Evolutionary conservation across 2,329 filamentous ascomycete genomes (phyloP), one percentile per base, ranked within the genome.

Genomic region (Diaporthe citrichinensis): DNA sequence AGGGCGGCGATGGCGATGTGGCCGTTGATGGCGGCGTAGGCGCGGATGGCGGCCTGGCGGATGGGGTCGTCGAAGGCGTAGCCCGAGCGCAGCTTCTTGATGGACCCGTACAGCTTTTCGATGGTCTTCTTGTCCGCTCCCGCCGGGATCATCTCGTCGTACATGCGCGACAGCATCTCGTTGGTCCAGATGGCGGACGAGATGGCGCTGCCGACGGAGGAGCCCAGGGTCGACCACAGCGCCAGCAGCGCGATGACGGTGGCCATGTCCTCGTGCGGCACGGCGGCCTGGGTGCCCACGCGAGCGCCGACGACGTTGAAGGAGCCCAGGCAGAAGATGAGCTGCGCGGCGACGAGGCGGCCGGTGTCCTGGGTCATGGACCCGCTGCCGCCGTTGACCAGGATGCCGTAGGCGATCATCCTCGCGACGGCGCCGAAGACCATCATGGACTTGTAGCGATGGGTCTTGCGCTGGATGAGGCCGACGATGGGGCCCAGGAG

Each of bases 381-480:
- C 15, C 79, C 80, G 15, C 34, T 59, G 73, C 12, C 44, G 20
- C 76, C 69, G 3, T 78, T 76, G 41, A 87, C 74, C 3, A 84
- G 78, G 8, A 86, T 73, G 4, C 81, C 84, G 51, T 85, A 85
- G 8, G 81, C 84, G 25, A 86, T 67, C 1, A 86, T 74, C n/a
- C 79, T 84, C 0, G 82, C 78, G 0, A 78, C 79, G 3, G 82
- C 82, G 15, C 84, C 86, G 49, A 85, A 79, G 39, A 86, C 74
- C 83, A 84, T 84, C 25, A 86, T 72, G 10, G 80, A 78, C 80
- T 86, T 87, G 83, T 86, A 87, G 1, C 85, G 81, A 73, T 87
- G 85, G 0, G 84, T 83, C 31, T 68, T 57, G 0, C 82, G 78
- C 41, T 86, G 85, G 39, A 84, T 78, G 15, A 84, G 78, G 55